These are phyloP conservation scores for Pythium insidiosum DNA, from an alignment of 352 stramenopile genomes.

Conservation along the genomic window DNA sequence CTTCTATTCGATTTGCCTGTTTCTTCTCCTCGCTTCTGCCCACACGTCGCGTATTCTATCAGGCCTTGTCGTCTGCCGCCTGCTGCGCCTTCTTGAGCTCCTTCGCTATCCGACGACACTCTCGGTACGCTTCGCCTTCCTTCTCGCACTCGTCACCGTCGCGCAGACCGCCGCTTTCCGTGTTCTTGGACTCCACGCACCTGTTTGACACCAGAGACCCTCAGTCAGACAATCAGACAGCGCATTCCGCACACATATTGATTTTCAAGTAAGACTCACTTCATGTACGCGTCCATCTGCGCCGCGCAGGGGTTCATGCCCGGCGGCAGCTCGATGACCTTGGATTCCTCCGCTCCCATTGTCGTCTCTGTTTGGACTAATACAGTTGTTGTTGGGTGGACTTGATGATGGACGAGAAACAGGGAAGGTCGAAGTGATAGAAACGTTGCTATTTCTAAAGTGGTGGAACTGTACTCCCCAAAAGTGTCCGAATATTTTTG, in stretches of 20 bases:
- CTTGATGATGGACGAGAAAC: no score
- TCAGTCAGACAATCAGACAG: background rate
- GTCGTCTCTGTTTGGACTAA: background rate
- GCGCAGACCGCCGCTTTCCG: constrained; percentile 23
- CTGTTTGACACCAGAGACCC: constrained; percentile 4
- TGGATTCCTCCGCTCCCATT: constrained; percentile 66
- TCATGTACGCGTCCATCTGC: constrained; percentile 69
- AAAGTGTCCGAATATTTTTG: no score
- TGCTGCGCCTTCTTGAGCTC: constrained; percentile 15
- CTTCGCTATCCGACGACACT: constrained; percentile 24
- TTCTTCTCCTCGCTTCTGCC: no score
- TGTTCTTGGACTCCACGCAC: constrained; percentile 27
- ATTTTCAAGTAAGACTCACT: constrained; percentile 38
- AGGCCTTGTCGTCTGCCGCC: background rate
- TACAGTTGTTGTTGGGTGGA: background rate
- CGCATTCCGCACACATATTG: background rate
- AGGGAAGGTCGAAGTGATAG: no score
- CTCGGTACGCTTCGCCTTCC: constrained; percentile 28
- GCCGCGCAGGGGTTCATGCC: constrained; percentile 36
- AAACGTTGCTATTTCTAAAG: no score
- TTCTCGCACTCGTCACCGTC: constrained; percentile 36
- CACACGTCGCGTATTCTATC: constrained; percentile 5
- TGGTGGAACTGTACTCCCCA: no score
- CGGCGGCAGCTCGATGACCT: constrained; percentile 14
- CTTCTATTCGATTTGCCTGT: no score